A percentile compares a stretch with the other conserved stretches of the same genome.
phyloP scores from a whole-genome alignment of 257 asterid species.

The Solanum gracilifrons region DNA sequence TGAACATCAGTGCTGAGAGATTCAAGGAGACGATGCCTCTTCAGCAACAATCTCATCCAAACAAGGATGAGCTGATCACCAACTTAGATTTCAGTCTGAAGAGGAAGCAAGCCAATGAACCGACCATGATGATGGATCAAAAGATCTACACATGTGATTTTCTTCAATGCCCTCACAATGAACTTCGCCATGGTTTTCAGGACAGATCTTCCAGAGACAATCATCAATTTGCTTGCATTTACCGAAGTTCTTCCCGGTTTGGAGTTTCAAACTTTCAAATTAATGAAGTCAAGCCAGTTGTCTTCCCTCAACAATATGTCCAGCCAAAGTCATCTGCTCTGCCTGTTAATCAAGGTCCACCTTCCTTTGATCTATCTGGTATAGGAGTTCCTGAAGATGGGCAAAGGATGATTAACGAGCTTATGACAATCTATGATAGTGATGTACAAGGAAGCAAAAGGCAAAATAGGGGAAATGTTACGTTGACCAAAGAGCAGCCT shows the following conservation, averaged over 20 bases:
- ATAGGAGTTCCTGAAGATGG: slow-evolving; percentile 77
- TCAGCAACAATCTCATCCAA: slow-evolving; percentile 22
- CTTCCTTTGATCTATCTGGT: slow-evolving; percentile 45
- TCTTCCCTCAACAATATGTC: slow-evolving; percentile 34
- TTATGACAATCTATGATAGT: slow-evolving; percentile 52
- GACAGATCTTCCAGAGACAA: slow-evolving; percentile 55
- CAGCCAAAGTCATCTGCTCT: slow-evolving; percentile 21
- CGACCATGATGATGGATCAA: slow-evolving; percentile 31
- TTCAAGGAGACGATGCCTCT: slow-evolving; percentile 24
- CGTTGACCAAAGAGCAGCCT: slow-evolving; percentile 21
- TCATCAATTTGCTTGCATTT: slow-evolving; percentile 62
- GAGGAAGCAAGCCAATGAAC: slow-evolving; percentile 43
- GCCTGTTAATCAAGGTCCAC: slow-evolving; percentile 10
- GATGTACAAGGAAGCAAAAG: slow-evolving; percentile 35
- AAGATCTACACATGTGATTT: slow-evolving; percentile 62
- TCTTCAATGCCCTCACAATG: slow-evolving; percentile 58
- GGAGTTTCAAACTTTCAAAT: slow-evolving; percentile 30
- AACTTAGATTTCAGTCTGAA: slow-evolving; percentile 52
- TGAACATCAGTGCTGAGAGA: slow-evolving; percentile 26
- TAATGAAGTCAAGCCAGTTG: slow-evolving; percentile 32
- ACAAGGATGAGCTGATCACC: slow-evolving; percentile 30
- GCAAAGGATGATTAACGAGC: slow-evolving; percentile 53
- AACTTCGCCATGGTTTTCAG: slow-evolving; percentile 44
- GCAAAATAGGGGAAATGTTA: slow-evolving; percentile 7
- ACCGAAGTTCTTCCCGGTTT: slow-evolving; percentile 17